phyloP scores from a whole-genome alignment of 108 stramenopile genomes.

The Halocafeteria seosinensis region DNA sequence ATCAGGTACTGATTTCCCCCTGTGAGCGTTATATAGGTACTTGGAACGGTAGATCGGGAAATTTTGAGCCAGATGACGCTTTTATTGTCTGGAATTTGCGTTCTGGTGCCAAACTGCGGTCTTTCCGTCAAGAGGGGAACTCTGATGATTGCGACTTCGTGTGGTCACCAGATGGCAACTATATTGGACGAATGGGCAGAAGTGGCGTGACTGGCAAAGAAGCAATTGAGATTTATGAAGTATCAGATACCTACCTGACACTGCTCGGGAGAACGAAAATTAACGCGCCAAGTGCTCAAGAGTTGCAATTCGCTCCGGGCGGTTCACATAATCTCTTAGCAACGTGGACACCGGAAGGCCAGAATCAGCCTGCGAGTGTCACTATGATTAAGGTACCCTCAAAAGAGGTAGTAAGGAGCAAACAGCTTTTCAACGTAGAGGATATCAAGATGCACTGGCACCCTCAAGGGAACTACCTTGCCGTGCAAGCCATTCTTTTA shows the following conservation, averaged over 20 bases:
- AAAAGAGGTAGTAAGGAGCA: conserved; percentile 2
- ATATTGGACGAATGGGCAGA: conserved; percentile 11
- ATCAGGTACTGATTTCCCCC: conserved; percentile 19
- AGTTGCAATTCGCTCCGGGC: not conserved
- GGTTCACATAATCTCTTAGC: not conserved
- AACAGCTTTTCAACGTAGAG: conserved; percentile 18
- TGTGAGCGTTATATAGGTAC: conserved; percentile 14
- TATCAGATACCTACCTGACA: too few relatives aligned
- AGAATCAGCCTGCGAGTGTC: conserved; percentile 16
- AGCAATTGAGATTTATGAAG: not conserved
- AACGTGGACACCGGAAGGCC: conserved; percentile 2
- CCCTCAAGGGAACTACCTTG: conserved; percentile 15
- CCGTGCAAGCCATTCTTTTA: conserved; percentile 13
- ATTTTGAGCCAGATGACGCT: conserved; percentile 2
- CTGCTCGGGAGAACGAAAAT: not conserved
- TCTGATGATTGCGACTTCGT: conserved; percentile 3
- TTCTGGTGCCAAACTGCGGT: conserved; percentile 8
- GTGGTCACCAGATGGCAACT: conserved; percentile 19
- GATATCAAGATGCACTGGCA: conserved; percentile 22
- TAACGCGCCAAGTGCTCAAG: not conserved
- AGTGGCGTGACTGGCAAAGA: not conserved
- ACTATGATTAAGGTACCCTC: conserved; percentile 5
- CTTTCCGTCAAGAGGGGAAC: conserved; percentile 1
- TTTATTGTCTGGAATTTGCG: conserved; percentile 23
- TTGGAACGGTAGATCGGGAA: conserved; percentile 10